A percentile compares a stretch with the other conserved stretches of the same genome.
phyloP scores from a whole-genome alignment of 2,329 filamentous ascomycete genomes.

The Epicoccum sorghinum region DNA sequence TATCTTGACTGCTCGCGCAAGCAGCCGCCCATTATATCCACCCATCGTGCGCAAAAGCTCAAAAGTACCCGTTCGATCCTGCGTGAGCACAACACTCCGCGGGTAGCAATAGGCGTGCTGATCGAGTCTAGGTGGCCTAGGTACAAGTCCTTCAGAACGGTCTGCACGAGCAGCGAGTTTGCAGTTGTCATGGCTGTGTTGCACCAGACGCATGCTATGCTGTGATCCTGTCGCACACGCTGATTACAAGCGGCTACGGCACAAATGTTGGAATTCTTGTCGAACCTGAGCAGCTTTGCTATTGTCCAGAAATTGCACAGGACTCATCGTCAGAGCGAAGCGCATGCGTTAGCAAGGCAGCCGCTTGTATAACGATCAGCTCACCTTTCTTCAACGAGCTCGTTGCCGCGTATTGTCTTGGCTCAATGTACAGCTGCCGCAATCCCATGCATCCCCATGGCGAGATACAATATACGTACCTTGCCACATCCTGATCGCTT shows the following conservation, averaged over 20 bases:
- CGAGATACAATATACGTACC: constrained; percentile 7
- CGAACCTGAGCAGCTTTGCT: neutral
- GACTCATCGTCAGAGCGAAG: neutral
- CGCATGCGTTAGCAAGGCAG: neutral
- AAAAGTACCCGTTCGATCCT: constrained; percentile 6
- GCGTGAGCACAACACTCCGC: constrained; percentile 8
- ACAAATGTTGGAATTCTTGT: neutral
- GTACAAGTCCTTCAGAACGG: neutral
- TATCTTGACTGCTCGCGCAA: constrained; percentile 20
- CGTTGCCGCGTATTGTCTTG: neutral
- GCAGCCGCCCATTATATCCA: constrained; percentile 27
- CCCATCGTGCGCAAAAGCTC: constrained; percentile 8
- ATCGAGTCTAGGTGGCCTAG: constrained; percentile 7
- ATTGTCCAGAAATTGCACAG: neutral
- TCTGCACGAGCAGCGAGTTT: constrained; percentile 8
- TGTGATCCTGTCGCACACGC: constrained; percentile 1
- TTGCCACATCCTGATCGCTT: constrained; percentile 17
- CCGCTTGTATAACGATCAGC: neutral
- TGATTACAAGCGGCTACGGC: neutral
- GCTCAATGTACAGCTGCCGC: constrained; percentile 6
- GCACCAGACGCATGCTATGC: neutral
- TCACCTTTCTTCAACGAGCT: neutral
- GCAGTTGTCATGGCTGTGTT: constrained; percentile 1
- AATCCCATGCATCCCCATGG: neutral
- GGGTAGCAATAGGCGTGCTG: constrained; percentile 17